These are phyloP conservation scores for Sclerotinia trifoliorum DNA, from an alignment of 2,329 filamentous ascomycete genomes.

Conservation along the genomic window DNA sequence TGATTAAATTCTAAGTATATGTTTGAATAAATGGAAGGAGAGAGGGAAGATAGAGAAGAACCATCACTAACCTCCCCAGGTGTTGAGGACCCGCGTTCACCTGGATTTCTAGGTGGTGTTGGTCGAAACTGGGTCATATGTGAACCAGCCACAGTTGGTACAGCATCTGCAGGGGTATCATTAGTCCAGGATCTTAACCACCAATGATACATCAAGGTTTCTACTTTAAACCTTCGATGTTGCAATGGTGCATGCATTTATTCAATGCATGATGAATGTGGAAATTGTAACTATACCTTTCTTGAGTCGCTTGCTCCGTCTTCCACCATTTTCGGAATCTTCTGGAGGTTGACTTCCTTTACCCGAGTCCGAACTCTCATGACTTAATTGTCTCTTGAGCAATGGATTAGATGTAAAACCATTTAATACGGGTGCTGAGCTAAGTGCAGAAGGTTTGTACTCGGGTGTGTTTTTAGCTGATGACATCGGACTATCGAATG, in stretches of 20 bases:
- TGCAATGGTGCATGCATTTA: slow-evolving; percentile 11
- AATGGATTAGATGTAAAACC: slow-evolving; percentile 50
- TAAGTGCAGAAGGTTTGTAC: slow-evolving; percentile 54
- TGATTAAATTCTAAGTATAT: slow-evolving; percentile 43
- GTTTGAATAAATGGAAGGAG: slow-evolving; percentile 16
- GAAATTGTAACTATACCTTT: slow-evolving; percentile 60
- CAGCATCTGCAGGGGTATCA: slow-evolving; percentile 50
- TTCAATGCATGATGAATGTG: slow-evolving; percentile 14
- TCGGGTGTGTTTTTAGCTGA: slow-evolving; percentile 66
- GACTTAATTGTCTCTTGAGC: slow-evolving; percentile 75
- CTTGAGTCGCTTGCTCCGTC: slow-evolving; percentile 89
- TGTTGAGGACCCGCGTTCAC: slow-evolving; percentile 44
- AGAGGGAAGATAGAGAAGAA: slow-evolving; percentile 48
- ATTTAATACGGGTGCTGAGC: slow-evolving; percentile 52
- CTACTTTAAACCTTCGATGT: slow-evolving; percentile 21
- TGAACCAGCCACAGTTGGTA: slow-evolving; percentile 88
- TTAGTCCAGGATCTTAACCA: slow-evolving; percentile 40
- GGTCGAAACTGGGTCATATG: slow-evolving; percentile 95
- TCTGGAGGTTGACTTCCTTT: slow-evolving; percentile 38
- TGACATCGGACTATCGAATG: slow-evolving; percentile 61
- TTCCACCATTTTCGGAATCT: slow-evolving; percentile 63
- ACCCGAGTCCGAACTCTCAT: slow-evolving; percentile 46
- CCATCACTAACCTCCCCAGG: slow-evolving; percentile 55
- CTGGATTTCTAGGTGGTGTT: slow-evolving; percentile 64
- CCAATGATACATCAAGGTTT: slow-evolving; percentile 31